These are phyloP conservation scores for Gymnopilus dilepis DNA, from an alignment of 768 basidiomycete genomes.

Conservation along the genomic window DNA sequence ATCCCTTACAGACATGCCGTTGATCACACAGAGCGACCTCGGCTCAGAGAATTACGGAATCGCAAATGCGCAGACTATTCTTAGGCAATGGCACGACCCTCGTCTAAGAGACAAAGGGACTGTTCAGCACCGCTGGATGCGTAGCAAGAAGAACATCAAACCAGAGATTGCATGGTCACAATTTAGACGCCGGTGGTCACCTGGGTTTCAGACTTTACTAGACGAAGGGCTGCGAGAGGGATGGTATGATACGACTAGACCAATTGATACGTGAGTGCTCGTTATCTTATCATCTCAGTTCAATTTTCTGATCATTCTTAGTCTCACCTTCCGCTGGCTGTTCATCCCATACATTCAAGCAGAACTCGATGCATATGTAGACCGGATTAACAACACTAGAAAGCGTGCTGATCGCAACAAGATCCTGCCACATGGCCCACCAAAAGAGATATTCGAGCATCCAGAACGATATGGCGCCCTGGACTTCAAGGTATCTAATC, in stretches of 20 bases:
- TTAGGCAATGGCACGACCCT: constrained; percentile 44
- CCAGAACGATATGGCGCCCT: constrained; percentile 14
- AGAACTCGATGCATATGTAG: constrained; percentile 10
- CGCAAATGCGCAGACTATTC: constrained; percentile 46
- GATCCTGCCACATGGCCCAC: constrained; percentile 11
- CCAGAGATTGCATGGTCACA: constrained; percentile 45
- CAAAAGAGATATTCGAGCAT: constrained; percentile 6
- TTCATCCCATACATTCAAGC: constrained; percentile 17
- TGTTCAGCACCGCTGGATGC: constrained; percentile 45
- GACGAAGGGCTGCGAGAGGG: constrained; percentile 31
- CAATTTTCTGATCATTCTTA: background rate
- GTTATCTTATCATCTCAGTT: background rate
- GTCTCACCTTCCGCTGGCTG: constrained; percentile 18
- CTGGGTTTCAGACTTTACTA: constrained; percentile 42
- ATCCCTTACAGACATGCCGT: constrained; percentile 33
- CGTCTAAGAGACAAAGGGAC: constrained; percentile 30
- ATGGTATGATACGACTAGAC: constrained; percentile 6
- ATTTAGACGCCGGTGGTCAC: constrained; percentile 35
- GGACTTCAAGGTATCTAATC: constrained; percentile 27
- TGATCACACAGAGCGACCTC: constrained; percentile 49
- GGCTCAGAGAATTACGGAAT: constrained; percentile 48
- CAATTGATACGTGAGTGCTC: constrained; percentile 11
- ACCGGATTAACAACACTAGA: constrained; percentile 5
- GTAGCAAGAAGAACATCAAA: constrained; percentile 39
- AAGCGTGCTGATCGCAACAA: constrained; percentile 13